Conservation (phyloP, 2,329 filamentous ascomycete genomes). For the Uncinocarpus reesii region DNA sequence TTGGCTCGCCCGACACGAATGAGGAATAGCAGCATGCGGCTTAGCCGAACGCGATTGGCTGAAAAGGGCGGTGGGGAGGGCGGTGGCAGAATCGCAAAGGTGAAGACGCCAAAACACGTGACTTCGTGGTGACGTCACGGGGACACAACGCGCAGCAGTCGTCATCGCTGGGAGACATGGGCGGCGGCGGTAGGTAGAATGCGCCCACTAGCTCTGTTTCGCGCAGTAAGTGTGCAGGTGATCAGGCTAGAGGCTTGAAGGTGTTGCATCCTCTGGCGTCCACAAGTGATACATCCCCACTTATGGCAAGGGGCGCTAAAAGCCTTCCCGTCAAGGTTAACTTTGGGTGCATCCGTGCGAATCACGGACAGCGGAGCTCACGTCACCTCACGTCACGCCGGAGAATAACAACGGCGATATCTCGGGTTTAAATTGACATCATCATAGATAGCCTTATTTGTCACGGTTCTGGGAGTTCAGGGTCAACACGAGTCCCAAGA, state of each 20-base stretch:
- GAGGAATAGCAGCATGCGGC: neutral
- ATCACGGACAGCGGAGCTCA: neutral
- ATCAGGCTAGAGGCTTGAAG: too few species aligned
- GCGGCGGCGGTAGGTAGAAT: too few species aligned
- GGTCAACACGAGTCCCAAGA: slow-evolving; percentile 68
- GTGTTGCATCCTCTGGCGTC: too few species aligned
- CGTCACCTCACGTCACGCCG: neutral
- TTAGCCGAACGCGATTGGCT: neutral
- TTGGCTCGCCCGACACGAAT: neutral
- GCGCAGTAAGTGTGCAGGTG: too few species aligned
- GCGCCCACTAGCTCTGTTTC: too few species aligned
- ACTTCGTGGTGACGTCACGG: slow-evolving; percentile 5
- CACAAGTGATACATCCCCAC: too few species aligned
- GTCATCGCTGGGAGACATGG: too few species aligned
- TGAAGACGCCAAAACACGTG: neutral
- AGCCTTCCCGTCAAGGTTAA: neutral
- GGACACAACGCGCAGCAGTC: too few species aligned
- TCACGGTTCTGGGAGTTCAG: slow-evolving; percentile 42
- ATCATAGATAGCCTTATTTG: neutral
- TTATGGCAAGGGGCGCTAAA: too few species aligned
- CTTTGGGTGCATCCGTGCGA: neutral
- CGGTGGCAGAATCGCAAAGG: neutral
- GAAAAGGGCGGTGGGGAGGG: neutral
- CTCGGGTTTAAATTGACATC: slow-evolving; percentile 4
- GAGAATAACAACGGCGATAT: neutral